Evolutionary conservation across 1,139 yeast species (phyloP), one percentile per base, ranked within the genome.

Genomic region (Pichia sp.): DNA sequence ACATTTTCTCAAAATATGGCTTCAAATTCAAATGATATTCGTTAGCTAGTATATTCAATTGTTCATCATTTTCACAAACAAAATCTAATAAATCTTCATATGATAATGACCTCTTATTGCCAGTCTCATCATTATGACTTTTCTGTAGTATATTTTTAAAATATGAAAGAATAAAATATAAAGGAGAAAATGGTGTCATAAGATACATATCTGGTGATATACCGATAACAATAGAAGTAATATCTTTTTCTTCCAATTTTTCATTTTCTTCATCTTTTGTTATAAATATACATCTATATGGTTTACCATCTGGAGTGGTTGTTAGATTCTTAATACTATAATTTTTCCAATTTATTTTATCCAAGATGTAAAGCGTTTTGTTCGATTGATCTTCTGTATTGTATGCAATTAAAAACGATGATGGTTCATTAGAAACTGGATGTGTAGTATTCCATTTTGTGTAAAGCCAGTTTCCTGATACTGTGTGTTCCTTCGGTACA

Each of bases 31-130:
- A 49, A 4, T 52, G 46, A 9, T 45, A 16, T 9, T 64, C 62
- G 0, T 36, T 43, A 1, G 74, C 69, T 14, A 77, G 45, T 13
- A 59, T 60, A 2, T 59, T 57, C 60, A 78, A 65, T 3, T 62
- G 66, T 7, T 64, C 61, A 8, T 49, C 45, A 0, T 63, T 59
- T 2, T 61, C 63, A n/a, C 63, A 68, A 36, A 78, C 58, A 19
- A 66, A 64, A 58, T 82, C 87, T 19, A 71, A 58, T 5, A 80
- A 59, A 59, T 81, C 84, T 39, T 80, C 83, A 18, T 71, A 58
- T 0, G 79, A 69, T 31, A 76, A 69, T 57, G 70, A 74, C 36
- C 81, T 67, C 25, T 66, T 61, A 18, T 47, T 30, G 13, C 29
- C 30, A 10, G 27, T 22, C 22, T 46, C 48, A 14, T 50, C 49